Evolutionary conservation across 176 grass and related monocot genomes (phyloP).

Genomic region (Bonia amplexicaulis): DNA sequence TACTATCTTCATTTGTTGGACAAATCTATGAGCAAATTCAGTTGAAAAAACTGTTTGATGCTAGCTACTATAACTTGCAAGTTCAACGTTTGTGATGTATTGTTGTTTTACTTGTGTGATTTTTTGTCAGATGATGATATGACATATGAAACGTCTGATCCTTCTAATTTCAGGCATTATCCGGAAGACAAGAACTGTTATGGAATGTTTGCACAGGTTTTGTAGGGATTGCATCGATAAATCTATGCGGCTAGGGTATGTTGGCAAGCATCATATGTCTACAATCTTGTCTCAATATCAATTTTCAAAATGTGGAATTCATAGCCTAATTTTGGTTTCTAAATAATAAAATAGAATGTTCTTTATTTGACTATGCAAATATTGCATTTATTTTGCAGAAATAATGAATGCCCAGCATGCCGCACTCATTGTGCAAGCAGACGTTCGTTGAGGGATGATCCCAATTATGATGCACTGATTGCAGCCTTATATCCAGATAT

Average conservation of each 20-base stretch:
- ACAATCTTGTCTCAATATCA: not conserved
- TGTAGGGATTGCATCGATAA: conserved; percentile 82
- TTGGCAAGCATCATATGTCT: not conserved
- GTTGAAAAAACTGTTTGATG: not conserved
- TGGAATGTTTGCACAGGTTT: conserved; percentile 82
- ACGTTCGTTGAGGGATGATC: conserved; percentile 86
- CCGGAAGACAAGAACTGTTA: conserved; percentile 72
- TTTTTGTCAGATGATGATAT: conserved; percentile 20
- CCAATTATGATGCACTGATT: conserved; percentile 86
- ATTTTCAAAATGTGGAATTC: not conserved
- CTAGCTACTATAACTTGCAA: not conserved
- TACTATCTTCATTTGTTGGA: not conserved
- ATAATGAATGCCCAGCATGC: conserved; percentile 86
- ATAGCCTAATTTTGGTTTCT: not conserved
- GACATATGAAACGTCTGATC: not conserved
- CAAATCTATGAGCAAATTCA: not conserved
- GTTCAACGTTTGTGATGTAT: conserved; percentile 9
- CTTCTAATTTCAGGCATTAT: conserved; percentile 54
- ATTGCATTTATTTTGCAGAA: conserved; percentile 42
- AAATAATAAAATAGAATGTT: not conserved
- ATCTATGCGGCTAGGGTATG: conserved; percentile 85
- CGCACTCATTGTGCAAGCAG: conserved; percentile 89
- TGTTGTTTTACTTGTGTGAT: not conserved
- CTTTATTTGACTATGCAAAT: conserved; percentile 15
- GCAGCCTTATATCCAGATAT: conserved; percentile 75